Evolutionary conservation across 2,329 filamentous ascomycete genomes (phyloP).

Genomic region (Neoscytalidium dimidiatum): DNA sequence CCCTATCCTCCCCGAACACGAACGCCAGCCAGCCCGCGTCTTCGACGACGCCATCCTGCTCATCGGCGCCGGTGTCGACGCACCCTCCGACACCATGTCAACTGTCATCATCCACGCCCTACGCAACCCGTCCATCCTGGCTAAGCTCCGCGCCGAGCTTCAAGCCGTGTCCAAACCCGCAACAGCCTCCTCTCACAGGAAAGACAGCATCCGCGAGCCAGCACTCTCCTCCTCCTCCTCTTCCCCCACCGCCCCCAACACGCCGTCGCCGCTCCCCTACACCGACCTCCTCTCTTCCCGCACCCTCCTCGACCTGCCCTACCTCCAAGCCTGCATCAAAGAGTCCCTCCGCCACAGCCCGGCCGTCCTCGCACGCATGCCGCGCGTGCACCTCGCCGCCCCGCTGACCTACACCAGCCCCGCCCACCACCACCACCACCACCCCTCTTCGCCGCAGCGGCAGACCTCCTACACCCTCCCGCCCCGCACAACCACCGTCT

Average conservation of each 20-base stretch:
- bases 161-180: too few species aligned
- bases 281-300: not conserved
- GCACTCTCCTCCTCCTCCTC: too few species aligned
- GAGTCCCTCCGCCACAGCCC: constrained; percentile 23
- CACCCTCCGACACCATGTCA: constrained; percentile 22
- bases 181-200: too few species aligned
- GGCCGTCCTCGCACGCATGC: constrained; percentile 22
- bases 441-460: constrained; percentile 19
- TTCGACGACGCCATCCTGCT: too few species aligned
- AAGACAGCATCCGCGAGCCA: too few species aligned
- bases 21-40: constrained; percentile 18
- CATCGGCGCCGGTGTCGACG: too few species aligned
- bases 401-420: constrained; percentile 21
- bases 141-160: constrained; percentile 21
- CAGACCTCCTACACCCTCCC: constrained; percentile 20
- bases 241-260: too few species aligned
- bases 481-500: constrained; percentile 20
- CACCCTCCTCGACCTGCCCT: constrained; percentile 11
- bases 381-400: constrained; percentile 19
- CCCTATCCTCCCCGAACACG: too few species aligned
- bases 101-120: constrained; percentile 22
- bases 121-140: constrained; percentile 10
- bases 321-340: constrained; percentile 24
- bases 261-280: too few species aligned
- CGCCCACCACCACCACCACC: not conserved